Evolutionary conservation across 768 basidiomycete species (phyloP).

Genomic region (Trametes meyenii): DNA sequence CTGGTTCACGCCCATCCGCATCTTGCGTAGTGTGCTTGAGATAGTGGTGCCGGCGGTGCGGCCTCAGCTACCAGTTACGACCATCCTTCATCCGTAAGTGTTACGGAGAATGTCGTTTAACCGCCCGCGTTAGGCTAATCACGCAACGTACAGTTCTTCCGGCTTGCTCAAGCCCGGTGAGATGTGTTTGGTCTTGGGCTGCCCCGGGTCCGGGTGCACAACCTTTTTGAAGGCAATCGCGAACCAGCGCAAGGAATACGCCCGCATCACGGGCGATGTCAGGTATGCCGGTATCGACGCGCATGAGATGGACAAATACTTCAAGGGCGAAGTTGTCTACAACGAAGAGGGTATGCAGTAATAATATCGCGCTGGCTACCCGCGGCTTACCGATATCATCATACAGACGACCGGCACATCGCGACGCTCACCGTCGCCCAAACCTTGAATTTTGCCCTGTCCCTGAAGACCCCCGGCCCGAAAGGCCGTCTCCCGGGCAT

Average conservation of each 20-base stretch:
- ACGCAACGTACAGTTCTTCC: conserved; percentile 46
- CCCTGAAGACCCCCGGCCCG: conserved; percentile 75
- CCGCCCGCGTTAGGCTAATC: not conserved
- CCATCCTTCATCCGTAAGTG: conserved; percentile 63
- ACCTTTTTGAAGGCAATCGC: conserved; percentile 86
- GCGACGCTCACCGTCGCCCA: conserved; percentile 81
- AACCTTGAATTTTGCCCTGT: conserved; percentile 73
- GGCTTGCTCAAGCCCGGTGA: conserved; percentile 78
- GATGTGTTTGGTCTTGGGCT: conserved; percentile 88
- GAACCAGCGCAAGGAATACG: conserved; percentile 70
- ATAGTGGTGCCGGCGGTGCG: conserved; percentile 42
- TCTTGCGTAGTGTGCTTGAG: conserved; percentile 48
- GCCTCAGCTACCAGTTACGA: conserved; percentile 41
- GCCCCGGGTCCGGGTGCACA: conserved; percentile 83
- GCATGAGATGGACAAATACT: conserved; percentile 72
- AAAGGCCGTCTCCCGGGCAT: conserved; percentile 70
- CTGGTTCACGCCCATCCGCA: conserved; percentile 53
- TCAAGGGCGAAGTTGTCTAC: conserved; percentile 80
- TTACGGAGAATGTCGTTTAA: not conserved
- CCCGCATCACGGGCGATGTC: conserved; percentile 67
- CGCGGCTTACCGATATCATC: conserved; percentile 21
- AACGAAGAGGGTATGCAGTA: conserved; percentile 63
- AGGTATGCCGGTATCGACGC: conserved; percentile 80
- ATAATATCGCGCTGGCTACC: not conserved
- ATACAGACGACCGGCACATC: conserved; percentile 77